These are phyloP conservation scores for Hymenoscyphus fructigenus DNA, from an alignment of 2,329 filamentous ascomycete genomes.

Conservation along the genomic window DNA sequence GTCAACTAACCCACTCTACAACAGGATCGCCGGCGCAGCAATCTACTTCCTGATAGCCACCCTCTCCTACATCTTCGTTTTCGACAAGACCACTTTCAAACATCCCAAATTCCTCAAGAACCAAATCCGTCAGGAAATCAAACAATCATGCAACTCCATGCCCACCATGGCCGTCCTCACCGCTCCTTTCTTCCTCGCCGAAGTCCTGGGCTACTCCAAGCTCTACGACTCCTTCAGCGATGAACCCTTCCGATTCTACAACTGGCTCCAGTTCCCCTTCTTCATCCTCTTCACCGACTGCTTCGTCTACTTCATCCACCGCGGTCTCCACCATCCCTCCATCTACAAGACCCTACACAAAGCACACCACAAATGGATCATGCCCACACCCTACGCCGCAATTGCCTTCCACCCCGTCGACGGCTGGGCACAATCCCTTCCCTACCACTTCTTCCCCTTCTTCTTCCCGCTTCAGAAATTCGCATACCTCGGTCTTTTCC, in stretches of 20 bases:
- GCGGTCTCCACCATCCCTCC: constrained; percentile 74
- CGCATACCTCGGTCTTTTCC: constrained; percentile 80
- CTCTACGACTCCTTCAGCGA: constrained; percentile 80
- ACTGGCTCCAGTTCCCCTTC: constrained; percentile 78
- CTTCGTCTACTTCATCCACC: constrained; percentile 89
- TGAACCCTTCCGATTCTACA: constrained; percentile 76
- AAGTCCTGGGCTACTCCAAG: constrained; percentile 81
- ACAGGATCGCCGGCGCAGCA: constrained; percentile 79
- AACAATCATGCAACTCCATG: constrained; percentile 73
- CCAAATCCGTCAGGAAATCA: constrained; percentile 83
- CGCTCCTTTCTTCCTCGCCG: constrained; percentile 74
- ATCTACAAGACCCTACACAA: constrained; percentile 92
- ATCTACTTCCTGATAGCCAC: constrained; percentile 84
- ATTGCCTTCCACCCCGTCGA: constrained; percentile 95
- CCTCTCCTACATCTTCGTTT: constrained; percentile 83
- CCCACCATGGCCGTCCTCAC: constrained; percentile 83
- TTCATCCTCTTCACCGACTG: constrained; percentile 89
- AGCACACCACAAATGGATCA: constrained; percentile 99
- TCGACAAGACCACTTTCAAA: constrained; percentile 84
- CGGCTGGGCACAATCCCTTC: constrained; percentile 82
- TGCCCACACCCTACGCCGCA: constrained; percentile 90
- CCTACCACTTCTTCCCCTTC: constrained; percentile 92
- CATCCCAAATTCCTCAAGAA: constrained; percentile 96
- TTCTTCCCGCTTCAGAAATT: constrained; percentile 91
- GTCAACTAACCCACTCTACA: constrained; percentile 15